Base-by-base conservation (phyloP, 164 flowering plant genomes). In the Tetracentron sinense region DNA sequence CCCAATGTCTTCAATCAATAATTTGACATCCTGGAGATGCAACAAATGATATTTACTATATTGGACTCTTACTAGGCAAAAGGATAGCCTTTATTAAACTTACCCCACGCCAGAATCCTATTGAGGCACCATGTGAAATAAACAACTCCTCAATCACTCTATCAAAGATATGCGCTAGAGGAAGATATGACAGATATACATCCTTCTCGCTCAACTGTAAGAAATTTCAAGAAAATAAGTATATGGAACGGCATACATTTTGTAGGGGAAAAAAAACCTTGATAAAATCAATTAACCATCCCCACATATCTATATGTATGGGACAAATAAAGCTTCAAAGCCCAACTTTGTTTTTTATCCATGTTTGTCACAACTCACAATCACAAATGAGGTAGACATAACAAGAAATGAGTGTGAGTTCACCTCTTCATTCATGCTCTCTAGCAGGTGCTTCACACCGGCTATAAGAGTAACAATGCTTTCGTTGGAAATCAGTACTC, bases 81-180 rank as follows among this genome's bases (percentile, higher is more conserved):
- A n/a, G 29, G 22, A 54, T 5, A 46, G 8, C 30, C 19, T 23
- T 59, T 25, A 53, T 12, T 44, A 23, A 60, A 64, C 96, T 87
- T 74, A 92, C 99, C 94, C 96, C 96, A 57, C 90, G 89, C 98
- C 98, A 95, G 72, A 87, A 95, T 63, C 99, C 99, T 57, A 95
- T 88, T 26, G 92, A 82, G 53, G 98, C 99, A 58, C 97, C 98
- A 27, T 71, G 70, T 28, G 65, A 56, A 51, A 95, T 90, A 64
- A 88, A 85, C 6, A 74, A 60, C 69, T 95, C 99, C 70, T 90
- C 99, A 54, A 88, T 74, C 68, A 85, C 97, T 27, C 98, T 87
- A 59, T 95, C 98, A 66, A 92, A 92, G 54, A 95, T 90, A 65
- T 95, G 99, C 6, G 99, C 99, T 50, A 95, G 74, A 58, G 99